A percentile compares a stretch with the other conserved stretches of the same genome.
phyloP scores from a whole-genome alignment of 2,329 filamentous ascomycete species.

The Corniculantispora saksenae region DNA sequence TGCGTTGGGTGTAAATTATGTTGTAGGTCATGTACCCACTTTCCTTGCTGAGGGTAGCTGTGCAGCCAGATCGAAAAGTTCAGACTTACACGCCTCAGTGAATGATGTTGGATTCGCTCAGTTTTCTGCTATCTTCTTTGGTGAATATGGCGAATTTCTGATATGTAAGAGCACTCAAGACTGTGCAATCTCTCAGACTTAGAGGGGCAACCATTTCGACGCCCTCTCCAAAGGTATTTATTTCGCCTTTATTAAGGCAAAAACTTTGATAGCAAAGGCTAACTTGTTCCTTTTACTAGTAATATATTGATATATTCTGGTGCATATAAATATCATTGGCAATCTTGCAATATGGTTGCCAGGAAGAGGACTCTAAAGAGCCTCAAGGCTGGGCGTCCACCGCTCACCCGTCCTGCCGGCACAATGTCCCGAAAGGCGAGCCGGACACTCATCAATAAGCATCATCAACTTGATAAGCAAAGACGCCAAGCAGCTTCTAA shows the following conservation, averaged over 20 bases:
- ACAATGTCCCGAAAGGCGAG: constrained; percentile 67
- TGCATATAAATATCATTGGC: too few species aligned
- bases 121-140: background rate
- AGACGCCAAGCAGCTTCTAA: constrained; percentile 54
- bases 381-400: constrained; percentile 54
- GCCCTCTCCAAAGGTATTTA: background rate
- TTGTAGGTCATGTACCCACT: background rate
- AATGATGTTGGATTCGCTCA: background rate
- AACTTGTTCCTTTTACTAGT: background rate
- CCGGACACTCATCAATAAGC: constrained; percentile 63
- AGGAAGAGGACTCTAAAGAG: constrained; percentile 50
- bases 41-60: background rate
- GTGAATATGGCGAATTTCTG: background rate
- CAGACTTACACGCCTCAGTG: constrained; percentile 6
- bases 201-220: background rate
- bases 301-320: background rate
- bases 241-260: background rate
- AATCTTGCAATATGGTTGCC: constrained; percentile 40
- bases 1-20: background rate
- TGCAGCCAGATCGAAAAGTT: background rate
- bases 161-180: background rate
- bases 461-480: constrained; percentile 66
- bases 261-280: background rate
- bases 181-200: background rate
- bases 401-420: constrained; percentile 50